Evolutionary conservation across 1,139 yeast genomes (phyloP).

Genomic region (Saccharomyces hybrid): DNA sequence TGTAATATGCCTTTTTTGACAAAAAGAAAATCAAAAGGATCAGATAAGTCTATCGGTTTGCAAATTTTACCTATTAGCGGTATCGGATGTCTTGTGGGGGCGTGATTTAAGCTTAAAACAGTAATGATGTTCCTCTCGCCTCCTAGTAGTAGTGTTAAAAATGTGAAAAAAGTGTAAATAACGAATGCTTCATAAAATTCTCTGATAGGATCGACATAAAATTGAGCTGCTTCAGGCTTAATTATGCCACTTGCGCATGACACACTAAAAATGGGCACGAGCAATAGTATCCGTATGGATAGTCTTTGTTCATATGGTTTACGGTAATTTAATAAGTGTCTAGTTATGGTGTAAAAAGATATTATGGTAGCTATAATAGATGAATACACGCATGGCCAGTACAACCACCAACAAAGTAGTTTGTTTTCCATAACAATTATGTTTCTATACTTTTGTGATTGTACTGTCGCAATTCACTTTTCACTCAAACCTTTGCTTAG

Average conservation of each 20-base stretch:
- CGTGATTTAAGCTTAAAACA: conserved; percentile 62
- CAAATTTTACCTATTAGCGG: conserved; percentile 40
- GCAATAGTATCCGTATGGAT: conserved; percentile 66
- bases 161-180: conserved; percentile 82
- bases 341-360: conserved; percentile 41
- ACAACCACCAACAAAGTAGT: conserved; percentile 18
- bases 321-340: conserved; percentile 64
- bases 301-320: conserved; percentile 85
- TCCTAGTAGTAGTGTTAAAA: conserved; percentile 76
- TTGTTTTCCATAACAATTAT: neutral
- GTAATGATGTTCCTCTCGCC: conserved; percentile 83
- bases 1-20: conserved; percentile 85
- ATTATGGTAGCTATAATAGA: conserved; percentile 18
- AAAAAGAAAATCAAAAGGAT: conserved; percentile 67
- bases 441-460: neutral
- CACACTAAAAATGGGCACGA: conserved; percentile 48
- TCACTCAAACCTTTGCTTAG: neutral
- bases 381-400: conserved; percentile 12
- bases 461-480: neutral
- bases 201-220: conserved; percentile 62
- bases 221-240: conserved; percentile 34
- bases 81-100: conserved; percentile 69
- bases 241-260: conserved; percentile 52
- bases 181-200: conserved; percentile 96
- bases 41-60: conserved; percentile 69